Evolutionary conservation across 176 grass and related monocot species (phyloP), one percentile per base, ranked within the genome.

Genomic region (Rhynchospora breviuscula): DNA sequence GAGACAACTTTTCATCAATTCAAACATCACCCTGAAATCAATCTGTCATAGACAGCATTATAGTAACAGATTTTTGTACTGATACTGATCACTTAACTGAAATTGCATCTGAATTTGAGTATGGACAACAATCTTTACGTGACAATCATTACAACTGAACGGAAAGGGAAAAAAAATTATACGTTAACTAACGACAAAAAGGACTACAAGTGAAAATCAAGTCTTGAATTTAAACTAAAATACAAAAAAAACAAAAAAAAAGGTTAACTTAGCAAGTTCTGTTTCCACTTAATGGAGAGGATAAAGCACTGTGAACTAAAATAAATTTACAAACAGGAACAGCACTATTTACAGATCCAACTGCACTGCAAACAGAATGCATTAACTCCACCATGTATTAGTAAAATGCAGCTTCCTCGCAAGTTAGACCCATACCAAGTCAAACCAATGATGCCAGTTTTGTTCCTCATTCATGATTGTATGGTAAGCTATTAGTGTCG

Each of bases 291-390:
- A 43, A 68, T 40, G 6, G 65, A 43, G 66, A 68, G 7, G 33
- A 35, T 40, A 33, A 67, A 67, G 22, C 14, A 13, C 2, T 40
- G 23, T 22, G 12, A 52, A 52, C 49, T 8, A 17, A 67, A 67
- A 40, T 67, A 33, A 67, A 67, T 68, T 68, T 13, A 0, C 15
- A 44, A 18, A 68, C 66, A 44, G 66, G 33, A 44, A 43, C 66
- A 44, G 6, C 66, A 68, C 66, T 68, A 44, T 68, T 68, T 68
- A 43, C 66, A 68, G 66, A 68, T 68, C 66, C 33, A 68, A 68
- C 66, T 68, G 66, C 15, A 8, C 33, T 2, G 33, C 66, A 68
- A 68, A 68, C 66, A 68, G 43, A 68, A 68, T 68, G 66, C 66
- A 68, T 44, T 68, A n/a, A 68, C 13, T 44, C 12, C 65, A 67